phyloP scores from a whole-genome alignment of 257 asterid species.

The Linaria vulgaris region DNA sequence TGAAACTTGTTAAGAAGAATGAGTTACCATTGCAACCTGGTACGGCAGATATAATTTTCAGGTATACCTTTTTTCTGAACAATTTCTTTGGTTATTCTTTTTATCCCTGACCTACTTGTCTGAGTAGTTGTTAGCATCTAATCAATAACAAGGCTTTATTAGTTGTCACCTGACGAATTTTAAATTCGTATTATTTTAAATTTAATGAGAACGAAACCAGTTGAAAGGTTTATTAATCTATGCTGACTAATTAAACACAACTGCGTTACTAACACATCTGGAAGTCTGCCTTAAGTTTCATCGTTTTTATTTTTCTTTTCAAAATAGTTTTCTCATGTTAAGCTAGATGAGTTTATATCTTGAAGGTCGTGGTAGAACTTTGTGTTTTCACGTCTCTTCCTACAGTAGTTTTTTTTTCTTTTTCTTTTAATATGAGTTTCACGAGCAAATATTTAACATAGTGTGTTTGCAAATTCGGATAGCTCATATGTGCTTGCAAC shows the following conservation, averaged over 20 bases:
- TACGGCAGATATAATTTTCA: constrained; percentile 78
- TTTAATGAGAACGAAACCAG: neutral
- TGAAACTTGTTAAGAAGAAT: constrained; percentile 68
- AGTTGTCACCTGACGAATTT: no score
- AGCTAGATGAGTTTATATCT: no score
- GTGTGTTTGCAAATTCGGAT: no score
- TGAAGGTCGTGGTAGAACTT: neutral
- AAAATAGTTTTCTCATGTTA: no score
- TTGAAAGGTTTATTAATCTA: neutral
- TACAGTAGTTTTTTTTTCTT: neutral
- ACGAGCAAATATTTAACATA: constrained; percentile 6
- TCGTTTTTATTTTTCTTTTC: no score
- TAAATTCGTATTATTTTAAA: no score
- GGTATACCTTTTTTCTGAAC: constrained; percentile 39
- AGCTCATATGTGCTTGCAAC: no score
- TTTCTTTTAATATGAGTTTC: constrained; percentile 19
- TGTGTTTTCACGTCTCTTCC: constrained; percentile 5
- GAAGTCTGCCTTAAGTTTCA: constrained; percentile 1
- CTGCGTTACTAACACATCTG: neutral
- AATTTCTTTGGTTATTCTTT: neutral
- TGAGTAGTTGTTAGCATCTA: constrained; percentile 2
- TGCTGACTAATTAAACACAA: neutral
- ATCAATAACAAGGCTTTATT: neutral
- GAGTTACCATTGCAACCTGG: constrained; percentile 77
- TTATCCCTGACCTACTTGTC: neutral